Percentiles rank a stretch among this genome's conserved stretches.
Conservation (phyloP, 2,329 filamentous ascomycete species). For the Aspergillus ruber region DNA sequence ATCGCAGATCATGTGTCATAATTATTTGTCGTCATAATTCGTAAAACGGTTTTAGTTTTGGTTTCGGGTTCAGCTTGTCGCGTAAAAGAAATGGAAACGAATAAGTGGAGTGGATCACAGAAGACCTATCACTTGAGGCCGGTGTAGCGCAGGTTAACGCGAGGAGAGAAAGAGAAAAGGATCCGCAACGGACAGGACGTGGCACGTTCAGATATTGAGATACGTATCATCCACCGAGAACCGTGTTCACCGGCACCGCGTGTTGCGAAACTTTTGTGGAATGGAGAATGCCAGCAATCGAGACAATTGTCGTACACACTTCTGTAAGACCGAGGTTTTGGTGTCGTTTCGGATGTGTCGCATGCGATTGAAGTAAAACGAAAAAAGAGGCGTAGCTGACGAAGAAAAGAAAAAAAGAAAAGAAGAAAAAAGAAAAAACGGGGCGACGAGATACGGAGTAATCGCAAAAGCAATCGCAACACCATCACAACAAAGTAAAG, state of each 20-base stretch:
- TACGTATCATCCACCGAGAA: background rate
- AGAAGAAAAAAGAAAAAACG: background rate
- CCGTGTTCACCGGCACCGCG: background rate
- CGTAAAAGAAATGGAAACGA: background rate
- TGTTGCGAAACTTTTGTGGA: background rate
- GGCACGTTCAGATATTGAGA: background rate
- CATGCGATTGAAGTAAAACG: conserved; percentile 3
- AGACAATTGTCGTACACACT: conserved; percentile 9
- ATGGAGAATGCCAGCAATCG: conserved; percentile 2
- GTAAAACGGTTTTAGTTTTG: conserved; percentile 3
- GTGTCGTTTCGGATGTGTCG: conserved; percentile 17
- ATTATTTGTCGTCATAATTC: conserved; percentile 9
- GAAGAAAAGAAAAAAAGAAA: conserved; percentile 5
- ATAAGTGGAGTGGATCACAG: background rate
- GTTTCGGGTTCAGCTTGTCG: conserved; percentile 1
- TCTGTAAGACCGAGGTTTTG: conserved; percentile 12
- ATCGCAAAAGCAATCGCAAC: background rate
- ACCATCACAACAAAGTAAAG: conserved; percentile 5
- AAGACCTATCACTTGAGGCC: background rate
- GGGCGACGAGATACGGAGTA: too few species aligned
- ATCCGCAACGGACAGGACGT: background rate
- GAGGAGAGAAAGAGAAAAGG: background rate
- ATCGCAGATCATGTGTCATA: conserved; percentile 6
- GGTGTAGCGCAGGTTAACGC: background rate
- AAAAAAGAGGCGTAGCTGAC: conserved; percentile 6